Percentiles rank a stretch among this genome's conserved stretches.
phyloP scores from a whole-genome alignment of 2,329 filamentous ascomycete species.

The Exophiala oligosperma region DNA sequence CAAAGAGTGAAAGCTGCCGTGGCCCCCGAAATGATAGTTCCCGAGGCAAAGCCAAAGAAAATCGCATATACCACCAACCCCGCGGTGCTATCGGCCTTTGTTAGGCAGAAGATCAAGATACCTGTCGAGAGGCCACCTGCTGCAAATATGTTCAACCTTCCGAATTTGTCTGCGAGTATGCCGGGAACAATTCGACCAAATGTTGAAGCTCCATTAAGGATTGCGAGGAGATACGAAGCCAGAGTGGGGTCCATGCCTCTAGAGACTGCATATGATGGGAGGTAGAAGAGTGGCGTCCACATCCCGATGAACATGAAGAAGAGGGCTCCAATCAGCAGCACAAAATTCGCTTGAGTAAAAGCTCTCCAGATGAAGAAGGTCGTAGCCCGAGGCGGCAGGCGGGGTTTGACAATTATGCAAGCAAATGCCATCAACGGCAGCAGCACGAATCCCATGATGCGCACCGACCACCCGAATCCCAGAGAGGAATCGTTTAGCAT shows the following conservation, averaged over 20 bases:
- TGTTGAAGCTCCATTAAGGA: constrained; percentile 50
- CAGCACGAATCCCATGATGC: constrained; percentile 55
- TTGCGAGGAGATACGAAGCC: constrained; percentile 53
- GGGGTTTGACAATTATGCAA: constrained; percentile 52
- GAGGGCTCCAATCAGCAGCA: constrained; percentile 12
- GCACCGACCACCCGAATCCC: constrained; percentile 53
- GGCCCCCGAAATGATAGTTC: constrained; percentile 49
- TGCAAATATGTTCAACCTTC: constrained; percentile 27
- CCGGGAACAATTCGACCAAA: constrained; percentile 35
- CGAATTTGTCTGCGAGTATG: constrained; percentile 32
- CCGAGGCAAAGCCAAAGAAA: constrained; percentile 68
- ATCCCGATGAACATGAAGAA: constrained; percentile 25
- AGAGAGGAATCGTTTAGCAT: constrained; percentile 47
- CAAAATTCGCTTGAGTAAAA: constrained; percentile 15
- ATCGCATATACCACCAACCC: constrained; percentile 52
- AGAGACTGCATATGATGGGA: constrained; percentile 22
- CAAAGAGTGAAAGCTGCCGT: constrained; percentile 25
- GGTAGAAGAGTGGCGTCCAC: constrained; percentile 35
- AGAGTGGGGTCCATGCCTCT: constrained; percentile 51
- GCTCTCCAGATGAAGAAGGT: constrained; percentile 31
- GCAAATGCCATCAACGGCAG: constrained; percentile 56
- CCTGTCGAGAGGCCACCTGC: constrained; percentile 40
- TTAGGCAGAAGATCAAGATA: constrained; percentile 54
- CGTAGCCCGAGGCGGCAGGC: constrained; percentile 41
- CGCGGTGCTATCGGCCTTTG: constrained; percentile 57